Percentiles rank a stretch among this genome's conserved stretches.
Evolutionary conservation across 345 rosid genomes (phyloP).

Genomic region (Streptanthus diversifolius): DNA sequence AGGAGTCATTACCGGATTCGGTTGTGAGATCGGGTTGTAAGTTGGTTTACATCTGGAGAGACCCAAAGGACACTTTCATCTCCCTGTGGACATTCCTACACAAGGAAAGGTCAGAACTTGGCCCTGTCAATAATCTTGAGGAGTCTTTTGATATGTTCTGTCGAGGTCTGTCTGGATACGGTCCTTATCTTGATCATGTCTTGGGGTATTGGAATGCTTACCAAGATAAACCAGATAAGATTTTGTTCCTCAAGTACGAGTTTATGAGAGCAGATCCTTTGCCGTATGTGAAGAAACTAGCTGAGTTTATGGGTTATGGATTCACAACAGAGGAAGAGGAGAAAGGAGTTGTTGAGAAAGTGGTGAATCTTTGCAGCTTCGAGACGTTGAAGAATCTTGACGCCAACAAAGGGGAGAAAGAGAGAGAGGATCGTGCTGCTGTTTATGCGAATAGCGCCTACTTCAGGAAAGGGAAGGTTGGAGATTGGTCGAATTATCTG

Average conservation of each 20-base stretch:
- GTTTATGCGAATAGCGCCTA: conserved; percentile 20
- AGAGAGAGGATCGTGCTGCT: conserved; percentile 5
- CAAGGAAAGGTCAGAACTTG: conserved; percentile 30
- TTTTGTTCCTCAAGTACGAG: conserved; percentile 34
- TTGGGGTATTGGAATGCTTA: conserved; percentile 34
- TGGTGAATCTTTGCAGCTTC: conserved; percentile 37
- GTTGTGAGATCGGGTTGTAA: conserved; percentile 24
- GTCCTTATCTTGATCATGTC: conserved; percentile 38
- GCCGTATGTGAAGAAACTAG: conserved; percentile 25
- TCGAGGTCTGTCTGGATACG: conserved; percentile 22
- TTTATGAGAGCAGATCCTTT: conserved; percentile 28
- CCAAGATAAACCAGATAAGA: conserved; percentile 21
- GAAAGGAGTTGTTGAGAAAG: conserved; percentile 23
- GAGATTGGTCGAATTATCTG: conserved; percentile 41
- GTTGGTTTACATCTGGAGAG: conserved; percentile 41
- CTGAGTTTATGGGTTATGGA: conserved; percentile 36
- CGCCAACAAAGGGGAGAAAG: conserved; percentile 32
- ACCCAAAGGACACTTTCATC: conserved; percentile 36
- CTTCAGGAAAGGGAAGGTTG: conserved; percentile 41
- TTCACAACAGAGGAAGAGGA: conserved; percentile 32
- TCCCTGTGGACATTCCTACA: conserved; percentile 33
- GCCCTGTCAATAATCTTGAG: conserved; percentile 24
- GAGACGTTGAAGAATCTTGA: conserved; percentile 38
- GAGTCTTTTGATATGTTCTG: conserved; percentile 37
- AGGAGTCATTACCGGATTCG: conserved; percentile 25